These are phyloP conservation scores for Pichia sp. DNA, from an alignment of 1,139 yeast genomes.

Conservation along the genomic window DNA sequence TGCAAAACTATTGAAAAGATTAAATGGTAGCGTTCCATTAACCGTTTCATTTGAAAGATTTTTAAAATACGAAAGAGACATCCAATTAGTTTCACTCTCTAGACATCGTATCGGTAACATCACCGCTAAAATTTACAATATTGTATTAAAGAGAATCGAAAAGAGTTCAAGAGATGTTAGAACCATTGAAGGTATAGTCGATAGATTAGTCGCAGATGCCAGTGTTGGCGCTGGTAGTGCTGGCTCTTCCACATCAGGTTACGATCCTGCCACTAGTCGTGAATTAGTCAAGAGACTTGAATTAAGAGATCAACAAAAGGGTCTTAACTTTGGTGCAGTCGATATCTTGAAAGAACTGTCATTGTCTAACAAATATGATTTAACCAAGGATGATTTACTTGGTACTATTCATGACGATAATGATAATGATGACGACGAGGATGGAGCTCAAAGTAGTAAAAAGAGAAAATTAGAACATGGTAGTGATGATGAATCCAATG, in stretches of 20 bases:
- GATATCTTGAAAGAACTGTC: conserved; percentile 53
- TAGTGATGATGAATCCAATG: conserved; percentile 2
- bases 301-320: conserved; percentile 29
- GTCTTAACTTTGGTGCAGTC: conserved; percentile 43
- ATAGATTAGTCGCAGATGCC: conserved; percentile 26
- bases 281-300: conserved; percentile 23
- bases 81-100: conserved; percentile 62
- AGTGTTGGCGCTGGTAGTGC: conserved; percentile 20
- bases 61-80: conserved; percentile 63
- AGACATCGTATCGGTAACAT: conserved; percentile 68
- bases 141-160: conserved; percentile 60
- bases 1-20: conserved; percentile 21
- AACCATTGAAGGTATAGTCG: conserved; percentile 26
- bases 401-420: conserved; percentile 46
- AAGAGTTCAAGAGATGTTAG: conserved; percentile 45
- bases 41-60: conserved; percentile 67
- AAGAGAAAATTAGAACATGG: conserved; percentile 25
- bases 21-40: conserved; percentile 52
- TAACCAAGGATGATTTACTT: conserved; percentile 38
- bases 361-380: conserved; percentile 27
- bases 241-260: conserved; percentile 29
- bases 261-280: conserved; percentile 28
- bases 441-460: conserved; percentile 23
- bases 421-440: conserved; percentile 32
- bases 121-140: conserved; percentile 62